Base-by-base conservation (phyloP, 805 yeast species). In the Kodamaea nitidulidarum region DNA sequence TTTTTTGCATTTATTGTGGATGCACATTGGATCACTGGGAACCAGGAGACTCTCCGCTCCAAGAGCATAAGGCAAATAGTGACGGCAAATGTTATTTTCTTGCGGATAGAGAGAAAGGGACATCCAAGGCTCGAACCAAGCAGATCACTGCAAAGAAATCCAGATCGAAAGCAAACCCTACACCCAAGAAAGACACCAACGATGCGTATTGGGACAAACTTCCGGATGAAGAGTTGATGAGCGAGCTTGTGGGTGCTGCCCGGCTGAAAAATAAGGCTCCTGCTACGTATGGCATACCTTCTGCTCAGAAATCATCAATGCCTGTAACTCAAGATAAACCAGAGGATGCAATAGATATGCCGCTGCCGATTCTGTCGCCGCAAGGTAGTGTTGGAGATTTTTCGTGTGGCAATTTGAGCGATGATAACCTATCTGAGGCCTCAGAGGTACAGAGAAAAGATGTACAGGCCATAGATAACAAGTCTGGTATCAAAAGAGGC, bases 11-110 rank as follows among this genome's bases (percentile, higher is more conserved):
- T 46, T 54, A 56, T 35, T 56, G 61, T 35, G 60, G 55, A n/a
- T 56, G 59, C 29, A 51, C 60, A 3, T 43, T 56, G 16, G 66
- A 62, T 33, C 56, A 55, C 18, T 84, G 91, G 90, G 84, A 75
- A 42, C 54, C 59, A 1, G 69, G 63, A 2, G 93, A 86, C 57
- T 78, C 74, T 42, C 91, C 90, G 0, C 42, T 70, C 7, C 64
- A 40, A 8, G 88, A 80, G 46, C 93, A 84, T 52, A 51, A 31
- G 21, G 20, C 15, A 14, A 32, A 27, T 24, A 18, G 29, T 8
- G 36, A 20, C 26, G 26, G 22, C 5, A 50, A 47, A 34, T 65
- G 71, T 37, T 59, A 54, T 41, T 60, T 63, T 37, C 45, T 65
- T 7, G 60, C 51, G 1, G 17, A 15, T 20, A 15, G 26, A 29